These are phyloP conservation scores for Mortierella sp. DNA, from an alignment of 371 early-diverging fungal species.

Conservation along the genomic window DNA sequence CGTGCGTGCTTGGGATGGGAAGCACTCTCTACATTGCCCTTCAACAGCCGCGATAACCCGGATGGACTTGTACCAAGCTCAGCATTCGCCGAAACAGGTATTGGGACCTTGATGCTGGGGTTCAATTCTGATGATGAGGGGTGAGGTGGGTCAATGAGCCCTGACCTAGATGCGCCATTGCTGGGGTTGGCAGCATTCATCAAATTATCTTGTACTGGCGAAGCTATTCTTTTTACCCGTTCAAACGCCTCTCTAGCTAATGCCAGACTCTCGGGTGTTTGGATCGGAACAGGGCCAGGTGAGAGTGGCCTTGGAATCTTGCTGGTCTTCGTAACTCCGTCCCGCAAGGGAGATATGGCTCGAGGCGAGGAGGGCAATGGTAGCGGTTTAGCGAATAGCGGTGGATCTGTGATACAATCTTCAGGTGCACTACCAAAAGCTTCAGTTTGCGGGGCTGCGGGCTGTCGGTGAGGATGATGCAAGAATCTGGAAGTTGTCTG, in stretches of 20 bases:
- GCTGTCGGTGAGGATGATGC: conserved; percentile 51
- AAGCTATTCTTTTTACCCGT: conserved; percentile 39
- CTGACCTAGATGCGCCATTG: conserved; percentile 14
- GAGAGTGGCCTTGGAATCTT: conserved; percentile 20
- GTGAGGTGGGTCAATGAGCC: conserved; percentile 13
- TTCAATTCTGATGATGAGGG: conserved; percentile 8
- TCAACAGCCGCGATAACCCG: conserved; percentile 25
- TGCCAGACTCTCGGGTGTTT: conserved; percentile 43
- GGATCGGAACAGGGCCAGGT: conserved; percentile 33
- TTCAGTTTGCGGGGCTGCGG: conserved; percentile 52
- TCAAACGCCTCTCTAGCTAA: conserved; percentile 47
- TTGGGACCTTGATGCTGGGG: conserved; percentile 22
- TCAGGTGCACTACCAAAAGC: conserved; percentile 48
- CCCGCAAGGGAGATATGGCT: conserved; percentile 18
- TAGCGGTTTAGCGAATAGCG: conserved; percentile 47
- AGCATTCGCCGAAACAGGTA: conserved; percentile 5
- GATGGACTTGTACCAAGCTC: conserved; percentile 22
- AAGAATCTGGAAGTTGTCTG: conserved; percentile 43
- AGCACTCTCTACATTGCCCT: not conserved
- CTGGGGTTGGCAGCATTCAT: conserved; percentile 14
- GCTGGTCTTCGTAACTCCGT: conserved; percentile 2
- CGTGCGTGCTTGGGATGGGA: conserved; percentile 11
- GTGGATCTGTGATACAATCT: conserved; percentile 39
- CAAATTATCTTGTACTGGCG: conserved; percentile 30
- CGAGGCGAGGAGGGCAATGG: conserved; percentile 48